Evolutionary conservation across 2,329 filamentous ascomycete genomes (phyloP).

Genomic region (Hyphodiscus sp.): DNA sequence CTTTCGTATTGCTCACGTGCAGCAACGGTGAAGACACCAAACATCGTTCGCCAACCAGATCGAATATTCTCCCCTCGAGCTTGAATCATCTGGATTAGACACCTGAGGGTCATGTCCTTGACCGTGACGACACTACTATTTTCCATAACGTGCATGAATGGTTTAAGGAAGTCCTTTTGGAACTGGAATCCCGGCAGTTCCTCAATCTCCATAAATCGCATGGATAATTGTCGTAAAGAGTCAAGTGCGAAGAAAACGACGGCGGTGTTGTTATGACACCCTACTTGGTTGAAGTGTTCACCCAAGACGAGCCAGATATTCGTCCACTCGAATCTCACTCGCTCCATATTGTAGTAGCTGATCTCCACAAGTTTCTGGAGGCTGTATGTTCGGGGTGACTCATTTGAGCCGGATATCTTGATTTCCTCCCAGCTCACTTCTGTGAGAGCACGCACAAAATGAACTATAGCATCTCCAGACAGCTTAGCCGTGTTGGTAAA

Average conservation of each 20-base stretch:
- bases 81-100: constrained; percentile 98
- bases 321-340: constrained; percentile 97
- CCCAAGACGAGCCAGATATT: constrained; percentile 97
- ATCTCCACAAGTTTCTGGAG: constrained; percentile 98
- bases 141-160: constrained; percentile 94
- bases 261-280: constrained; percentile 91
- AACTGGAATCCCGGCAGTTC: constrained; percentile 99
- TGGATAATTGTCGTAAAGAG: constrained; percentile 88
- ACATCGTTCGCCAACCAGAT: constrained; percentile 98
- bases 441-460: constrained; percentile 86
- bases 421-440: constrained; percentile 99
- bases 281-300: constrained; percentile 96
- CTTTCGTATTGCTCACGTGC: constrained; percentile 88
- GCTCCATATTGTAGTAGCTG: constrained; percentile 99
- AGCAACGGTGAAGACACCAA: constrained; percentile 95
- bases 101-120: constrained; percentile 95
- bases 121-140: constrained; percentile 88
- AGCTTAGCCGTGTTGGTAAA: constrained; percentile 95
- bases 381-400: constrained; percentile 93
- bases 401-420: constrained; percentile 90
- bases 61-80: constrained; percentile 93
- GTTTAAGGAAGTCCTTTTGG: constrained; percentile 97
- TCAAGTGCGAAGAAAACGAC: constrained; percentile 98
- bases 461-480: constrained; percentile 87
- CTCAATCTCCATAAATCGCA: constrained; percentile 98